These are phyloP conservation scores for Colletotrichum echinochloae DNA, from an alignment of 2,329 filamentous ascomycete species.

Conservation along the genomic window DNA sequence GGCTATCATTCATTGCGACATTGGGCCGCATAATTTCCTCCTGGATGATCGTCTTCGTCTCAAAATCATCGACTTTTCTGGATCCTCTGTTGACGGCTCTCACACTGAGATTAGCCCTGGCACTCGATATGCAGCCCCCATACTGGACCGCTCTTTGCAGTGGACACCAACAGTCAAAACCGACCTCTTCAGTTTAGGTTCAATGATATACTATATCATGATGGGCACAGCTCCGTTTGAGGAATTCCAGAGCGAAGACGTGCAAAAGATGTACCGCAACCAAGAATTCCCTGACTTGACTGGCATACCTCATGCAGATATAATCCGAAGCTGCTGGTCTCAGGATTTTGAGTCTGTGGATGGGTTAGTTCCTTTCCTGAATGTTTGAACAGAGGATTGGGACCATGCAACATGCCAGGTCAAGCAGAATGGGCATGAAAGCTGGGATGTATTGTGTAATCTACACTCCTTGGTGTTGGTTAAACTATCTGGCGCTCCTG, in stretches of 20 bases:
- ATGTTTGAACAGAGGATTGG: not conserved
- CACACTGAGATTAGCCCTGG: constrained; percentile 10
- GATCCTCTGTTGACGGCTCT: constrained; percentile 9
- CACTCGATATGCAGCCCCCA: constrained; percentile 7
- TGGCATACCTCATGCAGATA: not conserved
- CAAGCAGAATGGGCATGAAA: not conserved
- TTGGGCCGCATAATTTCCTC: constrained; percentile 22
- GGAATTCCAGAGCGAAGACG: constrained; percentile 3
- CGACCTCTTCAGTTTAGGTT: constrained; percentile 25
- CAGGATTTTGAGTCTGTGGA: constrained; percentile 11
- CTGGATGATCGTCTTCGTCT: constrained; percentile 11
- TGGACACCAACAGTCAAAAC: constrained; percentile 6
- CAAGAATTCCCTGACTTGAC: constrained; percentile 16
- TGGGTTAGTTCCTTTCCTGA: not conserved
- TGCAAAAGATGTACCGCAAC: constrained; percentile 6
- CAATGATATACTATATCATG: constrained; percentile 18
- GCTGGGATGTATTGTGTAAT: not conserved
- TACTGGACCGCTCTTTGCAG: constrained; percentile 1
- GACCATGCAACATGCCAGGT: not conserved
- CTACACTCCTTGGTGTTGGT: not conserved
- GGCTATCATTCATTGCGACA: not conserved
- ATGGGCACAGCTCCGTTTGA: constrained; percentile 1
- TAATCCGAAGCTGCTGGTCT: constrained; percentile 12
- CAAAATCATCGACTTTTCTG: constrained; percentile 28
- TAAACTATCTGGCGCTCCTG: too few relatives aligned